Base-by-base conservation (phyloP, 768 basidiomycete genomes). In the Leucogyrophana mollusca region DNA sequence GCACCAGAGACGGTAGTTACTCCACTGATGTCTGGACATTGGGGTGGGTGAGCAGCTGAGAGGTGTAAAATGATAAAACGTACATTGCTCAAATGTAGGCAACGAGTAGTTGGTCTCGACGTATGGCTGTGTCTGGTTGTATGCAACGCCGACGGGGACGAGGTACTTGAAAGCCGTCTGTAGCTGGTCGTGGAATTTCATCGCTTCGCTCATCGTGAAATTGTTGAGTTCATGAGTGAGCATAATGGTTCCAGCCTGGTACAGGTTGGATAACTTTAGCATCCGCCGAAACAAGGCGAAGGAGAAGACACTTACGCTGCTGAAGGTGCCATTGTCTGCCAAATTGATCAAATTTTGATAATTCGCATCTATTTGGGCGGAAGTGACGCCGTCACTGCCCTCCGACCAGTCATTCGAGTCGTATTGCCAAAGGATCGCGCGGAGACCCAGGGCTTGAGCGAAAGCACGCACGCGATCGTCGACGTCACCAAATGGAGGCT, bases 381-480 rank as follows among this genome's bases (percentile, higher is more conserved):
- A 59, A 7, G 73, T 76, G 35, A 74, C 52, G 25, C 65, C 65
- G 3, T 69, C 73, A 2, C 69, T 70, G 5, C 79, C 77, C 18
- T 74, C 78, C 58, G 80, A 76, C 87, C 87, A 90, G 63, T 93
- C 89, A 25, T 74, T 68, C n/a, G 82, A 77, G 56, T 86, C 82
- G 49, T 75, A 80, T 54, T 71, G 61, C 90, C 90, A 92, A 40
- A 91, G 70, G 58, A 92, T 73, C 2, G 87, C 86, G 10, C 76
- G 77, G 11, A 91, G 68, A 30, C 81, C 82, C 53, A 91, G 79
- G 9, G 74, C 80, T 18, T 80, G 59, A 3, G 84, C 80, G 46
- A 92, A 83, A 27, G 78, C 71, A 25, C 90, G 79, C 34, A 91
- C 80, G 41, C 90, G 85, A 64, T 85, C 83, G 34, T 92, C 90